Conservation (phyloP, 176 grass and related monocot species). For the Neostapfia colusana region DNA sequence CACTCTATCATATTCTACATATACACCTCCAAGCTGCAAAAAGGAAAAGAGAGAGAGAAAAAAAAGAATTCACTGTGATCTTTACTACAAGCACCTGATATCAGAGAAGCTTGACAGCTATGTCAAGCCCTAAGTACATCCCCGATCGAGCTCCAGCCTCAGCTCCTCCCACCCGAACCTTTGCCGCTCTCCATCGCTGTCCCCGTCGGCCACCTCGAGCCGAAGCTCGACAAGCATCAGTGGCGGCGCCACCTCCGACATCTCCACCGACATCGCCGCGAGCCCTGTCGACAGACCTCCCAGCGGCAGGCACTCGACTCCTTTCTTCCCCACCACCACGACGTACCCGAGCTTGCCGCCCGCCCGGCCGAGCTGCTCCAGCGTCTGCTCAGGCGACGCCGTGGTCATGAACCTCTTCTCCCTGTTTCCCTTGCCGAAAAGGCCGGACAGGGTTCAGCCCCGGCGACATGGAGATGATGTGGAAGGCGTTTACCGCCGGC, state of each 20-base stretch:
- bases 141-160: constrained; percentile 64
- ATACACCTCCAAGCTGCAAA: constrained; percentile 12
- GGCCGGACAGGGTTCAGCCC: constrained; percentile 65
- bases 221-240: constrained; percentile 69
- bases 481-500: constrained; percentile 66
- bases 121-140: constrained; percentile 74
- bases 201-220: constrained; percentile 37
- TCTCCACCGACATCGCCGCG: constrained; percentile 53
- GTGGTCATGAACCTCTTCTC: constrained; percentile 65
- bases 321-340: constrained; percentile 41
- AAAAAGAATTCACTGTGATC: background rate
- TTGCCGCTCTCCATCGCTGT: constrained; percentile 17
- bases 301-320: constrained; percentile 7
- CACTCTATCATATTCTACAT: background rate
- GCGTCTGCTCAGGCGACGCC: constrained; percentile 50
- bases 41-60: background rate
- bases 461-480: constrained; percentile 78
- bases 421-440: constrained; percentile 49
- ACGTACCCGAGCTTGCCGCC: constrained; percentile 64
- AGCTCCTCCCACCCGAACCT: constrained; percentile 67
- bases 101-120: constrained; percentile 43
- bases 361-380: constrained; percentile 51
- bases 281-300: constrained; percentile 2
- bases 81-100: constrained; percentile 21
- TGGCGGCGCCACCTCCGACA: constrained; percentile 61